These are phyloP conservation scores for Groenewaldozyma auringiensis DNA, from an alignment of 1,139 yeast genomes.

Conservation along the genomic window DNA sequence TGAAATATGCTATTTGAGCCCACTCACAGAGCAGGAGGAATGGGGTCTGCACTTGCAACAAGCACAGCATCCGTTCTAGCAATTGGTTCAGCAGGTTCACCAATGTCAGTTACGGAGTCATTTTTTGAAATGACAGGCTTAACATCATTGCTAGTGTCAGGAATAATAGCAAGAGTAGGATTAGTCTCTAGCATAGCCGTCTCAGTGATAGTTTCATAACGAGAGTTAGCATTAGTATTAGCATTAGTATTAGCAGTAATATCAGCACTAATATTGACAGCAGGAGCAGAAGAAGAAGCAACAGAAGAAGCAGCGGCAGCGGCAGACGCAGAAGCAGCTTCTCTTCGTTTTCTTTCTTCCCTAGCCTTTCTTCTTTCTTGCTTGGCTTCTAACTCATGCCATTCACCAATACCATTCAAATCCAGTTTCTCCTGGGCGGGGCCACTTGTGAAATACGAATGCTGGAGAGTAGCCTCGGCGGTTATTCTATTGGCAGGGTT, in stretches of 20 bases:
- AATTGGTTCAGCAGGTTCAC: no score
- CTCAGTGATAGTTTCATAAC: no score
- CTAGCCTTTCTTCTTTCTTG: slow-evolving; percentile 60
- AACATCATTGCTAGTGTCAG: no score
- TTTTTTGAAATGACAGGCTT: no score
- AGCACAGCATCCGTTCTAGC: background rate
- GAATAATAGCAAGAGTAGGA: no score
- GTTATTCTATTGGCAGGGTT: slow-evolving; percentile 61
- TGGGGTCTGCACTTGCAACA: background rate
- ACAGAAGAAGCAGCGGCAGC: background rate
- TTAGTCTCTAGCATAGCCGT: no score
- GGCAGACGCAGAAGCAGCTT: background rate
- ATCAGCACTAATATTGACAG: background rate
- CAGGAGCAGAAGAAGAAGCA: no score
- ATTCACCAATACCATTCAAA: slow-evolving; percentile 63
- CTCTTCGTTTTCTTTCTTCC: slow-evolving; percentile 24
- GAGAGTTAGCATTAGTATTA: background rate
- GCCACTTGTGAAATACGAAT: slow-evolving; percentile 61
- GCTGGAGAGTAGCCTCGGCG: slow-evolving; percentile 55
- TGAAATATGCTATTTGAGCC: background rate
- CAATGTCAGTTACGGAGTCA: no score
- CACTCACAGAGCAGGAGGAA: background rate
- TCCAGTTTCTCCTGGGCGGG: slow-evolving; percentile 53
- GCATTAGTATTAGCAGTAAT: background rate
- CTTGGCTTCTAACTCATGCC: slow-evolving; percentile 97